Conservation (phyloP, 495 filamentous ascomycete genomes). For the Ascobolus immersus region DNA sequence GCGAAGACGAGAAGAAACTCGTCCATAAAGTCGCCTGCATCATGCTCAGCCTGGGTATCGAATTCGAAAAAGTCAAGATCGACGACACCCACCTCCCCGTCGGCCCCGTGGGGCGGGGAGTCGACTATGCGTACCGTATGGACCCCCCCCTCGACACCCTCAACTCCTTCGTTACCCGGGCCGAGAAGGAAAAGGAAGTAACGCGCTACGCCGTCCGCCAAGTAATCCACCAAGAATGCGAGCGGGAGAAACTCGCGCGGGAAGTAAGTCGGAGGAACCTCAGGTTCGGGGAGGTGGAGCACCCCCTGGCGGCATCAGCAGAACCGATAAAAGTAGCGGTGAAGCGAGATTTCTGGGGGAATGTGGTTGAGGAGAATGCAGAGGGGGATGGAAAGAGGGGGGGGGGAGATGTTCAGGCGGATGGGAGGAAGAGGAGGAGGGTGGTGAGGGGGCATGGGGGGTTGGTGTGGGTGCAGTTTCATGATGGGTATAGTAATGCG, state of each 20-base stretch:
- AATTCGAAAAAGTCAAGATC: conserved; percentile 57
- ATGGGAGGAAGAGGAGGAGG: conserved; percentile 10
- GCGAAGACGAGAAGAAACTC: conserved; percentile 55
- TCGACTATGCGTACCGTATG: conserved; percentile 91
- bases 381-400: conserved; percentile 15
- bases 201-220: conserved; percentile 74
- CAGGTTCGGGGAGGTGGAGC: conserved; percentile 23
- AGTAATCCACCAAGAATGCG: conserved; percentile 71
- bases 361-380: conserved; percentile 13
- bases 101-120: conserved; percentile 23
- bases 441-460: conserved; percentile 22
- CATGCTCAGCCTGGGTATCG: conserved; percentile 52
- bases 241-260: conserved; percentile 36
- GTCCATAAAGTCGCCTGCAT: conserved; percentile 54
- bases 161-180: conserved; percentile 3
- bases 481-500: conserved; percentile 91
- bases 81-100: conserved; percentile 31
- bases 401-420: conserved; percentile 13
- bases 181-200: conserved; percentile 27
- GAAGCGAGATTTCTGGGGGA: conserved; percentile 66
- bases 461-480: conserved; percentile 73
- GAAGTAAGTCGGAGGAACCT: conserved; percentile 32
- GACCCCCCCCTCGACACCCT: conserved; percentile 42
- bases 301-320: conserved; percentile 8
- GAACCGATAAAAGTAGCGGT: conserved; percentile 20